Base-by-base conservation (phyloP, 164 flowering plant genomes). In the Annona cherimola region DNA sequence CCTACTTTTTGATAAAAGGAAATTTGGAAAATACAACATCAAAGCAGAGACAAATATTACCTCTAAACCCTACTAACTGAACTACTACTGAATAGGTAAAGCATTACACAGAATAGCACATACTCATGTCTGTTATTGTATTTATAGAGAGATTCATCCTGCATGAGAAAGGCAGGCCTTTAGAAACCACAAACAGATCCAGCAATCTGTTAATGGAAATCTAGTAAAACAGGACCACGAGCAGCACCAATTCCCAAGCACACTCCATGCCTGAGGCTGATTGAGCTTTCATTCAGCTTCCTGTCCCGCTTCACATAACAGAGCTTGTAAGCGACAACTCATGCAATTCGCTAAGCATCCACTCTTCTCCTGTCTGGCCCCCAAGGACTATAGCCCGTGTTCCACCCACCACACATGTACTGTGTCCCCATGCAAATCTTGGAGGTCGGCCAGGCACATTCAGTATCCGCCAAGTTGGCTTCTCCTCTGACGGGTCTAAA, bases 361-460 rank as follows among this genome's bases (percentile, higher is more conserved):
- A 91, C 75, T 94, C 98, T 74, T 94, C 96, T 64, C 97, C 96
- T 9, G 96, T 91, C 72, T 94, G 94, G 54, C 98, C 96, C 35
- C 96, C 97, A 66, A 94, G 91, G 76, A 94, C 97, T 44, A 94
- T 84, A 19, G 96, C 93, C 72, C 96, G 84, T 20, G 97, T 94
- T 50, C 98, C 97, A 11, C 98, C 96, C 61, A 94, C 97, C 66
- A 94, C 87, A 69, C 97, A 94, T 2, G 96, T 91, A 71, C 97
- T 91, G 68, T 91, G 98, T 6, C 98, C 96, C 97, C 97, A 91
- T 61, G 96, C 97, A 77, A 90, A 90, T 61, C 96, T 86, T 40
- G 98, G 98, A 41, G 97, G 96, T 12, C 86, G 76, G 39, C 97
- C 97, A 19, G 94, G 93, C 41, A 94, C 94, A 79, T 90, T 92